A percentile compares a stretch with the other conserved stretches of the same genome.
These are phyloP conservation scores for Whalleya microplaca DNA, from an alignment of 2,329 filamentous ascomycete species.

Conservation along the genomic window DNA sequence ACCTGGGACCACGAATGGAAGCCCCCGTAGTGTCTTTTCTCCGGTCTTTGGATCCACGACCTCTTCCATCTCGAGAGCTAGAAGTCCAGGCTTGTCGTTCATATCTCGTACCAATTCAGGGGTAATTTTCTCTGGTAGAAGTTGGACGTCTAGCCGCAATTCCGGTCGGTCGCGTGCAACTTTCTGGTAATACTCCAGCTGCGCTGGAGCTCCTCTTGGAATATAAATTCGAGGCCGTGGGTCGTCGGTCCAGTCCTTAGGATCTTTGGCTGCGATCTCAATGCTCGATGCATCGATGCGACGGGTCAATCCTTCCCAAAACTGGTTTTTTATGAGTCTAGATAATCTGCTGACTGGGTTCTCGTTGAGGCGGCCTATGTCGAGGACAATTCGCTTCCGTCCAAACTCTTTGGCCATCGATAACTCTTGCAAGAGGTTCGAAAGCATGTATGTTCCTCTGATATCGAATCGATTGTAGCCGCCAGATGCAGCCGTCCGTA, in stretches of 20 bases:
- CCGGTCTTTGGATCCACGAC: slow-evolving; percentile 68
- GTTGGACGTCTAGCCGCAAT: slow-evolving; percentile 83
- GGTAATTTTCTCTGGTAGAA: slow-evolving; percentile 77
- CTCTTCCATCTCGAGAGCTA: slow-evolving; percentile 89
- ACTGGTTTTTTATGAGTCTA: slow-evolving; percentile 84
- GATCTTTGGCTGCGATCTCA: slow-evolving; percentile 82
- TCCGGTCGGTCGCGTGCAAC: slow-evolving; percentile 80
- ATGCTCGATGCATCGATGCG: slow-evolving; percentile 89
- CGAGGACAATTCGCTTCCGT: slow-evolving; percentile 85
- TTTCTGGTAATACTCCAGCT: slow-evolving; percentile 85
- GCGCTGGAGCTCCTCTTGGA: slow-evolving; percentile 80
- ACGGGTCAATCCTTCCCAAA: slow-evolving; percentile 90
- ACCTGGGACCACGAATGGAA: slow-evolving; percentile 96
- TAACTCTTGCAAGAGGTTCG: slow-evolving; percentile 93
- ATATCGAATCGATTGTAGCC: slow-evolving; percentile 89
- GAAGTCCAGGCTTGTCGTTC: slow-evolving; percentile 83
- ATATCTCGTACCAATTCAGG: slow-evolving; percentile 80
- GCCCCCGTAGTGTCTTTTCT: slow-evolving; percentile 71
- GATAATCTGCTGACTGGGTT: slow-evolving; percentile 90
- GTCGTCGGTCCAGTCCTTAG: slow-evolving; percentile 93
- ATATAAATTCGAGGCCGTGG: slow-evolving; percentile 92
- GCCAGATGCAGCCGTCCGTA: slow-evolving; percentile 84
- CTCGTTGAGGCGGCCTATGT: slow-evolving; percentile 89
- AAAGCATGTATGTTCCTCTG: slow-evolving; percentile 95
- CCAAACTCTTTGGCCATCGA: slow-evolving; percentile 90